Evolutionary conservation across 176 grass and related monocot species (phyloP).

Genomic region (Cenchrus americanus): DNA sequence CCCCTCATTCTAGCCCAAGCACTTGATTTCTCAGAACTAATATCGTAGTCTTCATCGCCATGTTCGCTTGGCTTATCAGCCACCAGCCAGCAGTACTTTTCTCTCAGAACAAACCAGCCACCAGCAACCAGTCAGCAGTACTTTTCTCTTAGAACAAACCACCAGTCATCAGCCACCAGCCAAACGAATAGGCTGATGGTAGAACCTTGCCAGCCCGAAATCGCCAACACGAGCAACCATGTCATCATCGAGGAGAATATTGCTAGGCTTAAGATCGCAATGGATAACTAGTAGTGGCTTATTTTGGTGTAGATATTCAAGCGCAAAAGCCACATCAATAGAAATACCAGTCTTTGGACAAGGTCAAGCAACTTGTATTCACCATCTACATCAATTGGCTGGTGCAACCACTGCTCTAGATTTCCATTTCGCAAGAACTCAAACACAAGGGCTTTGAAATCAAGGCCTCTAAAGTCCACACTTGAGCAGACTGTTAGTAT

Average conservation of each 20-base stretch:
- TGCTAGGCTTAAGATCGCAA: not conserved
- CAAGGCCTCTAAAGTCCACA: conserved; percentile 19
- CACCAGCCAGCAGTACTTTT: too few species aligned
- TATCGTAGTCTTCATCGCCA: not conserved
- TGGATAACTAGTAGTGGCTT: not conserved
- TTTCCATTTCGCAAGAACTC: conserved; percentile 38
- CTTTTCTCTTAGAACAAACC: too few species aligned
- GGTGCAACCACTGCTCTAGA: conserved; percentile 34
- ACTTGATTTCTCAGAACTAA: not conserved
- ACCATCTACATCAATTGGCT: not conserved
- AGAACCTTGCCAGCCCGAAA: conserved; percentile 7
- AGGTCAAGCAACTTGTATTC: not conserved
- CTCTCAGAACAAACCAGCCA: too few species aligned
- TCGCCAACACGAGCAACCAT: not conserved
- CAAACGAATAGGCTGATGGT: too few species aligned
- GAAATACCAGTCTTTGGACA: conserved; percentile 2
- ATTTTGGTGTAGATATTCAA: conserved; percentile 19
- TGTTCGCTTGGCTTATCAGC: too few species aligned
- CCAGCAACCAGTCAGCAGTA: too few species aligned
- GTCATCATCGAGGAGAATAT: not conserved
- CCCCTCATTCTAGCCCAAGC: not conserved
- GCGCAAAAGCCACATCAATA: conserved; percentile 21
- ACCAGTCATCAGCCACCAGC: too few species aligned
- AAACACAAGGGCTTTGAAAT: conserved; percentile 43
- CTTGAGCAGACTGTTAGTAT: too few species aligned